Percentiles rank a stretch among this genome's conserved stretches.
Evolutionary conservation across 805 yeast species (phyloP).

Genomic region (Candida broadrunensis): DNA sequence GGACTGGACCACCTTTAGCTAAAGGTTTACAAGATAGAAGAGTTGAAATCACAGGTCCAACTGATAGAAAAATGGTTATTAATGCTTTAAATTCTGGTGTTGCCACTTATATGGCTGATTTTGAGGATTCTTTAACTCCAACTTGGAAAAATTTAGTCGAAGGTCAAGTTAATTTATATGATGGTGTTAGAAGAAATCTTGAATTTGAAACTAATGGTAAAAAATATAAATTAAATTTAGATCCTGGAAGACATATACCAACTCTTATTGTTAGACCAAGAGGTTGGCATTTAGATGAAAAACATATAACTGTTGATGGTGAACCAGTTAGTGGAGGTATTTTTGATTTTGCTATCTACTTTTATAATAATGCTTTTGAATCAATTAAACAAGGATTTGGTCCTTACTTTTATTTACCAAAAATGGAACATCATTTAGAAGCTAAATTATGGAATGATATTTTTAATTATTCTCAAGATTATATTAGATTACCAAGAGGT

Average conservation of each 20-base stretch:
- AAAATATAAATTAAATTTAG: slow-evolving; percentile 41
- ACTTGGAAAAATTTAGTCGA: slow-evolving; percentile 78
- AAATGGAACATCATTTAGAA: slow-evolving; percentile 83
- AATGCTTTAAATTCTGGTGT: slow-evolving; percentile 78
- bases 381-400: slow-evolving; percentile 65
- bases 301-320: slow-evolving; percentile 67
- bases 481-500: slow-evolving; percentile 65
- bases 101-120: slow-evolving; percentile 83
- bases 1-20: slow-evolving; percentile 75
- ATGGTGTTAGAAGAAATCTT: slow-evolving; percentile 69
- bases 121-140: slow-evolving; percentile 82
- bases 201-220: slow-evolving; percentile 39
- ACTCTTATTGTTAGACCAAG: slow-evolving; percentile 83
- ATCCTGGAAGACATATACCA: slow-evolving; percentile 59
- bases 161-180: slow-evolving; percentile 78
- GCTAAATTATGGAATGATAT: slow-evolving; percentile 83
- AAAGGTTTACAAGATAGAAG: slow-evolving; percentile 73
- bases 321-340: slow-evolving; percentile 77
- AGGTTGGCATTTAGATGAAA: slow-evolving; percentile 83
- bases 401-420: slow-evolving; percentile 80
- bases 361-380: slow-evolving; percentile 69
- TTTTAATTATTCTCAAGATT: slow-evolving; percentile 73
- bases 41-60: slow-evolving; percentile 83
- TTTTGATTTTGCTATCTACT: slow-evolving; percentile 75
- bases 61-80: slow-evolving; percentile 79